Conservation (phyloP, 352 stramenopile species). For the Phytopythium aichiense region DNA sequence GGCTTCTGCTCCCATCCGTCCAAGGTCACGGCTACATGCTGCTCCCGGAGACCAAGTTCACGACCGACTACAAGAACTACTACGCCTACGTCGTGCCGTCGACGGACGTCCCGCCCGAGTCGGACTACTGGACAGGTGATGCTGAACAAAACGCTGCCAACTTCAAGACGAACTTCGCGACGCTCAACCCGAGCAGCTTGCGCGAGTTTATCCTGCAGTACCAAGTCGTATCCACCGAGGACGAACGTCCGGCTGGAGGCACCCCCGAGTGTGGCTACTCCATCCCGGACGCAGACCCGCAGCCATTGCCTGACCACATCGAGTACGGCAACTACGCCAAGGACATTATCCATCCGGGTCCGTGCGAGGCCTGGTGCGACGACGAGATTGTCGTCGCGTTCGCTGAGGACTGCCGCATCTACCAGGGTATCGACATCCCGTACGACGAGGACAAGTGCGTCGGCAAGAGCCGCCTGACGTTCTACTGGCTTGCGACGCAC, state of each 20-base stretch:
- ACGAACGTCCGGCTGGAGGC: conserved; percentile 3
- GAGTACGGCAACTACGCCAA: conserved; percentile 26
- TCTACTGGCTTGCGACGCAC: conserved; percentile 33
- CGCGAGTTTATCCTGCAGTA: conserved; percentile 12
- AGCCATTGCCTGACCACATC: conserved; percentile 21
- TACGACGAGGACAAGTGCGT: conserved; percentile 25
- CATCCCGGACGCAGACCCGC: conserved; percentile 15
- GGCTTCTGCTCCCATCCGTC: conserved; percentile 11
- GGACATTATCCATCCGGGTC: conserved; percentile 32
- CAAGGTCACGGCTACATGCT: conserved; percentile 20
- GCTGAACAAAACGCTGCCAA: conserved; percentile 15
- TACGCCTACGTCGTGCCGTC: conserved; percentile 13
- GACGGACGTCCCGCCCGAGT: conserved; percentile 12
- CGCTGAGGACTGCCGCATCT: conserved; percentile 28
- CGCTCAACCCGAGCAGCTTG: conserved; percentile 10
- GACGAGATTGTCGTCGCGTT: conserved; percentile 36
- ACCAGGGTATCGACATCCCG: conserved; percentile 21
- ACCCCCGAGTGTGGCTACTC: conserved; percentile 27
- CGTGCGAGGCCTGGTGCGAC: conserved; percentile 45
- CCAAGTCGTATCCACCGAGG: conserved; percentile 3
- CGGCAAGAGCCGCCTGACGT: conserved; percentile 25
- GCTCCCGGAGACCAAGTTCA: conserved; percentile 22
- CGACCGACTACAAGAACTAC: conserved; percentile 19
- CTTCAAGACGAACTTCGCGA: conserved; percentile 13
- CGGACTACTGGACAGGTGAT: conserved; percentile 16